phyloP scores from a whole-genome alignment of 768 basidiomycete genomes.

The Boletus vinaceobasis region DNA sequence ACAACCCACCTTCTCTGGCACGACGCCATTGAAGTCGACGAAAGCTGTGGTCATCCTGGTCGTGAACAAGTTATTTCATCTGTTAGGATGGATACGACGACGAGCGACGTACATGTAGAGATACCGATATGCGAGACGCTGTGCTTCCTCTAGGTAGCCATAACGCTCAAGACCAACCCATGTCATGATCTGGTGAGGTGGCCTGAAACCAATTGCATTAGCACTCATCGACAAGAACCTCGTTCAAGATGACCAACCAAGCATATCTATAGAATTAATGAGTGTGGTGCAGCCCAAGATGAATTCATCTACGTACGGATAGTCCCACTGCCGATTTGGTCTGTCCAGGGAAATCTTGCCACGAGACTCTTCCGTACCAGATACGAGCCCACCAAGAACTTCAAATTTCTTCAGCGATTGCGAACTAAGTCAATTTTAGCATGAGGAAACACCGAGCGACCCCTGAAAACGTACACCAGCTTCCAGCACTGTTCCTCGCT shows the following conservation, averaged over 20 bases:
- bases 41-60: constrained; percentile 88
- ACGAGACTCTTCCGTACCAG: constrained; percentile 94
- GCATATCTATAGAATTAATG: constrained; percentile 49
- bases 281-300: constrained; percentile 4
- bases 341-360: constrained; percentile 94
- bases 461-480: constrained; percentile 67
- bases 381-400: constrained; percentile 90
- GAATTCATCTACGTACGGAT: constrained; percentile 60
- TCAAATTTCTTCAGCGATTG: constrained; percentile 93
- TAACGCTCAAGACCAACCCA: constrained; percentile 98
- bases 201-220: constrained; percentile 44
- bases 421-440: constrained; percentile 47
- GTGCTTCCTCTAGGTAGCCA: constrained; percentile 90
- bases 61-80: constrained; percentile 1
- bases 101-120: constrained; percentile 96
- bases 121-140: constrained; percentile 91
- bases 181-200: constrained; percentile 97
- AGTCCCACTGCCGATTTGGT: constrained; percentile 99
- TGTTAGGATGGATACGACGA: neutral
- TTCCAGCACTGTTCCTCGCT: constrained; percentile 94
- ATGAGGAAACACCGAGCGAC: neutral
- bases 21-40: constrained; percentile 96
- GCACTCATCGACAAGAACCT: neutral
- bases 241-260: constrained; percentile 41
- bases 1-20: constrained; percentile 81